Evolutionary conservation across 2,329 filamentous ascomycete genomes (phyloP).

Genomic region (Bipolaris zeicola): DNA sequence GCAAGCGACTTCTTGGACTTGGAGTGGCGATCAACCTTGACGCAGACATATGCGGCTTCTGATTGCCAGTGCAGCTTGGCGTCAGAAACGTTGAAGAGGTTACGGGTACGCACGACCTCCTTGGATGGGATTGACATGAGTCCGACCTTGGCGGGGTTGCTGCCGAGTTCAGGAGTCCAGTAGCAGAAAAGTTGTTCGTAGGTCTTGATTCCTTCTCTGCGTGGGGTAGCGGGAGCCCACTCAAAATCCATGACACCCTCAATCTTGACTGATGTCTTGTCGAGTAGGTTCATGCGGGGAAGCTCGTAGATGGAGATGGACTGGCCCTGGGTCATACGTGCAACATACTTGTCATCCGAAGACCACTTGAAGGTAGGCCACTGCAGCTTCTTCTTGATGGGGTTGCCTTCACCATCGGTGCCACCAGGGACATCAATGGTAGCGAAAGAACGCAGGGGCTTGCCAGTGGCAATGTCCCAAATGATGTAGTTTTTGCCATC

Average conservation of each 20-base stretch:
- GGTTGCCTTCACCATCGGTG: conserved; percentile 65
- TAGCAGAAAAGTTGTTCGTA: conserved; percentile 98
- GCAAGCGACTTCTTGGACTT: conserved; percentile 99
- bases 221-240: conserved; percentile 85
- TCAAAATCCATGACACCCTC: conserved; percentile 98
- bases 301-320: conserved; percentile 92
- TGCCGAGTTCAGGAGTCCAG: conserved; percentile 98
- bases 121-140: conserved; percentile 96
- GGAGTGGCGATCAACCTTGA: conserved; percentile 98
- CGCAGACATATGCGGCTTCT: conserved; percentile 89
- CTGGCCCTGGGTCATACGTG: conserved; percentile 83
- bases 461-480: conserved; percentile 91
- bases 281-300: conserved; percentile 85
- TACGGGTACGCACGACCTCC: conserved; percentile 90
- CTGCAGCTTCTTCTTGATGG: conserved; percentile 86
- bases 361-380: conserved; percentile 99
- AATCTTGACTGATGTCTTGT: conserved; percentile 92
- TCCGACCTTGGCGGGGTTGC: conserved; percentile 95
- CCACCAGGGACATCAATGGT: conserved; percentile 79
- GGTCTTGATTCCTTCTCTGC: conserved; percentile 82
- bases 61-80: conserved; percentile 99
- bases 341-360: conserved; percentile 94
- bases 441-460: conserved; percentile 90
- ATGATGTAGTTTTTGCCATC: conserved; percentile 99
- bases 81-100: conserved; percentile 97